A percentile compares a stretch with the other conserved stretches of the same genome.
Conservation (phyloP, 1,284 basidiomycete genomes). For the Ustilago xerochloae region DNA sequence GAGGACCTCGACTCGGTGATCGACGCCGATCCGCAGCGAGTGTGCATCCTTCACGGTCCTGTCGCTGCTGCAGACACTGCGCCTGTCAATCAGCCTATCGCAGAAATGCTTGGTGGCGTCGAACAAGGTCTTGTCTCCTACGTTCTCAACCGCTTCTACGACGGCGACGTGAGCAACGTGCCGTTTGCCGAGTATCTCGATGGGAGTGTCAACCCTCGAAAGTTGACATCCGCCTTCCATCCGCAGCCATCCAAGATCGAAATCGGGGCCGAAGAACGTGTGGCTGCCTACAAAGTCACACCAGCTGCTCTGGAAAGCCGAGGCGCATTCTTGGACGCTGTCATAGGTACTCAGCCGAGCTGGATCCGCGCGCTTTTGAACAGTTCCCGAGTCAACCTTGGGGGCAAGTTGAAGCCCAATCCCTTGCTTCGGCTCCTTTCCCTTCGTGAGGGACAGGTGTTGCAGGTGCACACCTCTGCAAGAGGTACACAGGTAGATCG, state of each 20-base stretch:
- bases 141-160: slow-evolving; percentile 84
- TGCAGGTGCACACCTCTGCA: too few species aligned
- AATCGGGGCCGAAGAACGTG: slow-evolving; percentile 72
- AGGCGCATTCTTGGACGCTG: slow-evolving; percentile 81
- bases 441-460: slow-evolving; percentile 84
- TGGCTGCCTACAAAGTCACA: slow-evolving; percentile 71
- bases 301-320: slow-evolving; percentile 38
- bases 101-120: slow-evolving; percentile 88
- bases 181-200: slow-evolving; percentile 88
- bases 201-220: too few species aligned
- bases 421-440: slow-evolving; percentile 87
- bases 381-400: slow-evolving; percentile 76
- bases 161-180: slow-evolving; percentile 80
- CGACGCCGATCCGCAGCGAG: slow-evolving; percentile 90
- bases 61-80: slow-evolving; percentile 89
- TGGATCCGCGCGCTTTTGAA: slow-evolving; percentile 90
- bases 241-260: slow-evolving; percentile 64
- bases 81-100: slow-evolving; percentile 91
- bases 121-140: slow-evolving; percentile 81
- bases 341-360: slow-evolving; percentile 82
- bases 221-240: slow-evolving; percentile 66
- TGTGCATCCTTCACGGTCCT: slow-evolving; percentile 96
- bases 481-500: too few species aligned
- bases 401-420: slow-evolving; percentile 79
- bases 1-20: slow-evolving; percentile 99